phyloP scores from a whole-genome alignment of 2,329 filamentous ascomycete species.

The Neonectria faginata region DNA sequence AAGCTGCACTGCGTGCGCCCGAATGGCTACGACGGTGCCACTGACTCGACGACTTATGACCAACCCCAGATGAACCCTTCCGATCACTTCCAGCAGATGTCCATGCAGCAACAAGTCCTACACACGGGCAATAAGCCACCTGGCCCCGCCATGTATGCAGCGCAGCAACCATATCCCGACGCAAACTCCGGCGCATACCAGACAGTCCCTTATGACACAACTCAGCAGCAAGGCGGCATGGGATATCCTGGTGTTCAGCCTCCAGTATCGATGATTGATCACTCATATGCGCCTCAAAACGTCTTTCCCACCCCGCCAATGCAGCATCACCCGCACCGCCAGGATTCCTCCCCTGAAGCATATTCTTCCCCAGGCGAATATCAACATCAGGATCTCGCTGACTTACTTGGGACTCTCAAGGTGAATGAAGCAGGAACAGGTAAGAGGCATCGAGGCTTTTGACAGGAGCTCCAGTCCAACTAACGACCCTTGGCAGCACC shows the following conservation, averaged over 20 bases:
- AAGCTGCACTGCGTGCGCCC: slow-evolving; percentile 95
- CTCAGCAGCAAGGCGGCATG: slow-evolving; percentile 59
- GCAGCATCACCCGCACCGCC: slow-evolving; percentile 40
- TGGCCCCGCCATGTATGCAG: slow-evolving; percentile 59
- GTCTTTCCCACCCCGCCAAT: slow-evolving; percentile 67
- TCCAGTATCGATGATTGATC: slow-evolving; percentile 62
- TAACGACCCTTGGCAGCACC: slow-evolving; percentile 67
- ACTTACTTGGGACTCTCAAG: slow-evolving; percentile 86
- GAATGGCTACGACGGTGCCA: slow-evolving; percentile 73
- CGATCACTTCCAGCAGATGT: slow-evolving; percentile 61
- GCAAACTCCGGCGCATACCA: slow-evolving; percentile 59
- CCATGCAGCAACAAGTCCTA: slow-evolving; percentile 61
- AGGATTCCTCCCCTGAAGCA: slow-evolving; percentile 58
- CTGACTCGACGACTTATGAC: slow-evolving; percentile 51
- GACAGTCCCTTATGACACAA: slow-evolving; percentile 60
- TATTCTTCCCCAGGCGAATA: slow-evolving; percentile 73
- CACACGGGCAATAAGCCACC: slow-evolving; percentile 55
- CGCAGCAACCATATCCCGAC: slow-evolving; percentile 62
- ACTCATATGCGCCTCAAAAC: slow-evolving; percentile 60
- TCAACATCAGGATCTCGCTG: slow-evolving; percentile 77
- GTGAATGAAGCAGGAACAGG: slow-evolving; percentile 89
- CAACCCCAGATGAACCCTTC: slow-evolving; percentile 48
- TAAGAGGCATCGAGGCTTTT: slow-evolving; percentile 57
- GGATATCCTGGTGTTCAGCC: slow-evolving; percentile 66
- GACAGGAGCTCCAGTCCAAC: slow-evolving; percentile 27